phyloP scores from a whole-genome alignment of 768 basidiomycete species.

The Podaxis sp. region DNA sequence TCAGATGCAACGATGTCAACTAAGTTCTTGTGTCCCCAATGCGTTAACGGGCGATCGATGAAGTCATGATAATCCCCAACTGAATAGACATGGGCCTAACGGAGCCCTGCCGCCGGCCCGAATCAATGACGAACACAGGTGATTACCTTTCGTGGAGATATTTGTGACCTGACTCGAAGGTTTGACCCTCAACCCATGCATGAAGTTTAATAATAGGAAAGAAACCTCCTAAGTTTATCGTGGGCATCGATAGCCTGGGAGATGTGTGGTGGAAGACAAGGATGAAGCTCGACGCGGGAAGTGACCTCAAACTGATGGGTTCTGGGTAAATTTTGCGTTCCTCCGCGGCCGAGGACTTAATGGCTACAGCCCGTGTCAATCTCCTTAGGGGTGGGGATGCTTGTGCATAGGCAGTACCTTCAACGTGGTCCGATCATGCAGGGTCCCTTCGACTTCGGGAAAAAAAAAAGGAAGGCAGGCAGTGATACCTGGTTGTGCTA shows the following conservation, averaged over 20 bases:
- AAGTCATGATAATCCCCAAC: conserved; percentile 1
- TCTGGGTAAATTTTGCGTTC: background rate
- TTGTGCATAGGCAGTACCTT: background rate
- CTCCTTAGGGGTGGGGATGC: background rate
- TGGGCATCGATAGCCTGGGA: background rate
- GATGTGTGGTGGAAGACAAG: background rate
- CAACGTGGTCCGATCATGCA: background rate
- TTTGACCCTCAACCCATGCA: background rate
- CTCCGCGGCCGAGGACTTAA: conserved; percentile 14
- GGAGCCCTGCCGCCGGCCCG: background rate
- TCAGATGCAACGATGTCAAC: background rate
- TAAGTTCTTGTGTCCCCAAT: background rate
- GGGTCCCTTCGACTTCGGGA: conserved; percentile 1
- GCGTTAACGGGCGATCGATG: background rate
- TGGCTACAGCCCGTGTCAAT: background rate
- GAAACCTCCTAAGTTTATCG: background rate
- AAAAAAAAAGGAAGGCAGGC: background rate
- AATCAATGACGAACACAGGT: background rate
- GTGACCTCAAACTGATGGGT: background rate
- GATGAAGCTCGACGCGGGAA: background rate
- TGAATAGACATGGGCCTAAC: conserved; percentile 1
- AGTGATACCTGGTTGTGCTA: background rate
- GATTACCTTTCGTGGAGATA: background rate
- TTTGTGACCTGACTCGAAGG: background rate
- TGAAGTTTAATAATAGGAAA: background rate